These are phyloP conservation scores for Suillus sp. DNA, from an alignment of 768 basidiomycete genomes.

Conservation along the genomic window DNA sequence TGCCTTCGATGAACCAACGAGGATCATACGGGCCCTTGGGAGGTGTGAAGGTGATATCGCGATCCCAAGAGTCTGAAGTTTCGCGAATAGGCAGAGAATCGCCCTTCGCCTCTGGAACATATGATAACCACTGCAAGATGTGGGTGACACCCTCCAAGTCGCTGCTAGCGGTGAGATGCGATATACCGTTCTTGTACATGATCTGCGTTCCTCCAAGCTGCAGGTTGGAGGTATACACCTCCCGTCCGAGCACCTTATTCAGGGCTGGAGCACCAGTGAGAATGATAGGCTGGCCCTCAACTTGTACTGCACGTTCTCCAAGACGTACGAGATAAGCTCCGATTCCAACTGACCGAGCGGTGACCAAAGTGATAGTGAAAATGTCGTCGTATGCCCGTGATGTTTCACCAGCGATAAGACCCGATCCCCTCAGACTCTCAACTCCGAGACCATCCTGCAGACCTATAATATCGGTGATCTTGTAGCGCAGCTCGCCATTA, in stretches of 20 bases:
- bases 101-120: slow-evolving; percentile 83
- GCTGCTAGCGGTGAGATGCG: slow-evolving; percentile 92
- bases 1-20: slow-evolving; percentile 97
- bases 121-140: slow-evolving; percentile 94
- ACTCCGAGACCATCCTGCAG: slow-evolving; percentile 97
- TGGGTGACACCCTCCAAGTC: slow-evolving; percentile 95
- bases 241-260: slow-evolving; percentile 98
- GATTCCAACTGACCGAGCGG: slow-evolving; percentile 97
- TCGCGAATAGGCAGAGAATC: slow-evolving; percentile 79
- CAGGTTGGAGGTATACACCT: slow-evolving; percentile 97
- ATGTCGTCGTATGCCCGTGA: slow-evolving; percentile 99
- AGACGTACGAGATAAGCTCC: slow-evolving; percentile 98
- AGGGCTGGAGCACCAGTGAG: slow-evolving; percentile 95
- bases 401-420: slow-evolving; percentile 97
- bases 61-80: slow-evolving; percentile 83
- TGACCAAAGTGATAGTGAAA: slow-evolving; percentile 98
- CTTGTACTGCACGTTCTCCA: slow-evolving; percentile 96
- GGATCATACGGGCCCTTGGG: slow-evolving; percentile 97
- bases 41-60: slow-evolving; percentile 85
- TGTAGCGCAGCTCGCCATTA: slow-evolving; percentile 85
- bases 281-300: slow-evolving; percentile 99
- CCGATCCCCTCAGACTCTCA: slow-evolving; percentile 93
- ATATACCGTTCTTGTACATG: slow-evolving; percentile 99
- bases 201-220: slow-evolving; percentile 99
- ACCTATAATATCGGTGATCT: slow-evolving; percentile 96